Base-by-base conservation (phyloP, 176 grass and related monocot species). In the Oryza longistaminata region DNA sequence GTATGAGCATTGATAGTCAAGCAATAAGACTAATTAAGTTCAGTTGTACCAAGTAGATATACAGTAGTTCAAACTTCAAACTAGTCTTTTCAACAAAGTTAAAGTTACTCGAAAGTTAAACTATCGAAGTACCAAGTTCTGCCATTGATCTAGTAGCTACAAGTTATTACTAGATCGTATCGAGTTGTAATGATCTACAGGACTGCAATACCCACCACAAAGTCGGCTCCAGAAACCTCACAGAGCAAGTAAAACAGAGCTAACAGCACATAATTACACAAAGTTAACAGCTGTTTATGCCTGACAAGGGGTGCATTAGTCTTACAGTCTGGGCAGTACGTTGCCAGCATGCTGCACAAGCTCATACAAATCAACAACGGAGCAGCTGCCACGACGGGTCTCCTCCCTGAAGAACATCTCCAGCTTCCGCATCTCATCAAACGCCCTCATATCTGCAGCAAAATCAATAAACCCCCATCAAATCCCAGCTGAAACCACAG, bases 401-500 rank as follows among this genome's bases (percentile, higher is more conserved):
- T 98, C 93, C 87, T 98, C 93, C 81, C 89, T 87, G 88, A 98
- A 98, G 96, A 98, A 98, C 96, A 95, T 98, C 89, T 98, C 96
- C 83, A 98, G 85, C 83, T 93, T 98, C 88, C 93, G 80, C 86
- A 98, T 66, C 83, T 98, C 96, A 78, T 98, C 96, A 48, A 95
- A 98, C 69, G 96, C 91, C 90, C 96, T 91, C 96, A 98, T 98
- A 73, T 95, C 96, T 98, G 79, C 40, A 69, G 17, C 6, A 35
- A 33, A 66, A 34, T 45, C 65, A 88, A 85, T 76, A n/a, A 78
- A 74, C 12, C 48, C 19, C 19, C 46, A 60, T 82, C 24, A 88
- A 49, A 88, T 55, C 80, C 46, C 78, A 16, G 45, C 12, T 25
- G 15, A 77, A 48, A 39, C 52, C 70, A 70, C 52, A 82, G 6